Evolutionary conservation across 2,329 filamentous ascomycete species (phyloP).

Genomic region (Orbilia oligospora): DNA sequence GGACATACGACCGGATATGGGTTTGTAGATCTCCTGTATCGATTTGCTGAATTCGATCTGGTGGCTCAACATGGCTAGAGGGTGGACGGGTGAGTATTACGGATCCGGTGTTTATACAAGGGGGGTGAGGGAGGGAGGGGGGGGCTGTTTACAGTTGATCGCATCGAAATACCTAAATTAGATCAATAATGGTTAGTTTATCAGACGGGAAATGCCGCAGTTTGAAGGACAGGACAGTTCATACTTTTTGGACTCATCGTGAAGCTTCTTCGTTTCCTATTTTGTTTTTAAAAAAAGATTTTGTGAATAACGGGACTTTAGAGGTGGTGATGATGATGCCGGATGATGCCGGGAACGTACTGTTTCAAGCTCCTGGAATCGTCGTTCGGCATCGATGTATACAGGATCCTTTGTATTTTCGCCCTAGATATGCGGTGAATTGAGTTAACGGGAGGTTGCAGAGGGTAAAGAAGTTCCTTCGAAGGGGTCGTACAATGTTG

Average conservation of each 20-base stretch:
- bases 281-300: conserved; percentile 23
- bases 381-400: conserved; percentile 92
- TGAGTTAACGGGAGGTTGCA: background rate
- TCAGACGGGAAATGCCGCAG: background rate
- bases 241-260: conserved; percentile 92
- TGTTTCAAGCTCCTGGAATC: conserved; percentile 92
- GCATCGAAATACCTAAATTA: conserved; percentile 83
- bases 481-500: conserved; percentile 75
- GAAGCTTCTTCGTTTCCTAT: conserved; percentile 90
- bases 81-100: conserved; percentile 21
- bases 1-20: conserved; percentile 94
- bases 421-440: conserved; percentile 69
- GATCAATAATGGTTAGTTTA: conserved; percentile 58
- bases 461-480: conserved; percentile 9
- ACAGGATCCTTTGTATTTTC: conserved; percentile 95
- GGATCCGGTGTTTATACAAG: conserved; percentile 15
- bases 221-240: conserved; percentile 46
- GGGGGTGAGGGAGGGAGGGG: background rate
- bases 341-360: conserved; percentile 59
- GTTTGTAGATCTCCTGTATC: conserved; percentile 96
- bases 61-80: conserved; percentile 86
- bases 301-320: background rate
- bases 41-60: conserved; percentile 99
- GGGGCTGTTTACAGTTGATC: conserved; percentile 80
- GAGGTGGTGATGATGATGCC: conserved; percentile 4